Base-by-base conservation (phyloP, 225 moss, liverwort and hornwort genomes). In the Pseudoscleropodium purum region DNA sequence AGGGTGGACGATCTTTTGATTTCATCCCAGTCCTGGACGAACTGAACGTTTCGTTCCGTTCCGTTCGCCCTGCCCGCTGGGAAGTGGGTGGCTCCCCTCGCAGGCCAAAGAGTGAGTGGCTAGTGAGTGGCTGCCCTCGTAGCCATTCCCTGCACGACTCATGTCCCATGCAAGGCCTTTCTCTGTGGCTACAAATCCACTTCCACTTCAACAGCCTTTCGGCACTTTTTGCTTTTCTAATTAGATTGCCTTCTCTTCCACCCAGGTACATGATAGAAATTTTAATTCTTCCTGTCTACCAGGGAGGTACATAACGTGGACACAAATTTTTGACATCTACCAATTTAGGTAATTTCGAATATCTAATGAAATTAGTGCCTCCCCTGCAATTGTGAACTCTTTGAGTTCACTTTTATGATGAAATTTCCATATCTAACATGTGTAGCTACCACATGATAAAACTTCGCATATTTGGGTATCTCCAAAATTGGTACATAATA, bases 301-400 rank as follows among this genome's bases (percentile, higher is more conserved):
- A 11, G 0, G 0, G 1, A 59, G 4, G 11, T 27, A 79, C 27
- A 39, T 11, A 29, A 59, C 10, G 7, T 6, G 16, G 9, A n/a
- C 27, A 11, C 79, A 18, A 39, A 11, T 11, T 59, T 10, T 27
- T 29, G 27, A 29, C 27, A 39, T 79, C 59, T 59, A 79, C 27
- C n/a, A 11, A 11, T 57, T 27, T 39, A 17, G 11, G 1, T 27
- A 10, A 57, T n/a, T 57, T 37, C 14, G 4, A 78, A 51, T 37
- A 77, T 3, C 13, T 1, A 2, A 7, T 0, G 51, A 76, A 52
- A 76, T 34, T 34, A 33, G 34, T 12, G 33, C 19, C 30, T 33
- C 17, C 2, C 1, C 9, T 75, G 31, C 75, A 18, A 18, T 74
- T 30, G 17, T 54, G 19, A 23, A 34, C 23, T 52, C 34, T 6